Evolutionary conservation across 352 stramenopile species (phyloP).

Genomic region (Globisporangium megalacanthum): DNA sequence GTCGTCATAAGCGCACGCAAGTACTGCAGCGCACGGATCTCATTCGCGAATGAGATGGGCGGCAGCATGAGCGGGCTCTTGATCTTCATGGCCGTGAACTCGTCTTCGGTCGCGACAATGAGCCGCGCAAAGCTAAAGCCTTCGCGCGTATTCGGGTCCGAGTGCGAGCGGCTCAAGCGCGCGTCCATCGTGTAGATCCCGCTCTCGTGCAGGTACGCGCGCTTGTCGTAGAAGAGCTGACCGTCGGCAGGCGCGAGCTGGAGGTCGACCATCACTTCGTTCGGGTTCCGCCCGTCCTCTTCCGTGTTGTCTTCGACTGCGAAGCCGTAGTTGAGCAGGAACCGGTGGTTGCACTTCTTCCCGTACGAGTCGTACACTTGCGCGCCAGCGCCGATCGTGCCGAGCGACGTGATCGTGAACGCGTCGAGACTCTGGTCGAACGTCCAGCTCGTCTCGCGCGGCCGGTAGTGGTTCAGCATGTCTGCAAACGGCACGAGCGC

Average conservation of each 20-base stretch:
- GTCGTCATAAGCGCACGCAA: conserved; percentile 72
- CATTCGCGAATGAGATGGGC: conserved; percentile 82
- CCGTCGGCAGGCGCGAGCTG: conserved; percentile 54
- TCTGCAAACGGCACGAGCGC: conserved; percentile 98
- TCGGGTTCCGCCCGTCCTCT: conserved; percentile 96
- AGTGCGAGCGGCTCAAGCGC: conserved; percentile 81
- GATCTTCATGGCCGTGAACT: conserved; percentile 81
- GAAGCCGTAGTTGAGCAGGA: conserved; percentile 99
- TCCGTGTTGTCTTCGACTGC: conserved; percentile 98
- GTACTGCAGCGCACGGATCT: conserved; percentile 73
- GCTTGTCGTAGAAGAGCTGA: conserved; percentile 82
- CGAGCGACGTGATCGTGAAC: conserved; percentile 89
- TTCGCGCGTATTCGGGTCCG: conserved; percentile 80
- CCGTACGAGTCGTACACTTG: conserved; percentile 99
- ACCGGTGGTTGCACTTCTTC: conserved; percentile 99
- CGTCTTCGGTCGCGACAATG: conserved; percentile 78
- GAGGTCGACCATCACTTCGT: conserved; percentile 93
- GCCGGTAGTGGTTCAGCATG: conserved; percentile 99
- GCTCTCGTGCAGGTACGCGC: conserved; percentile 79
- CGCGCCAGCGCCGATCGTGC: conserved; percentile 62
- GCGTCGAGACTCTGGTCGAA: conserved; percentile 80
- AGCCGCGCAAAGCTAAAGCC: conserved; percentile 81
- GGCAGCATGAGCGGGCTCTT: conserved; percentile 74
- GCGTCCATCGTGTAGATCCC: conserved; percentile 85
- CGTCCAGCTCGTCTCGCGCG: conserved; percentile 95